Evolutionary conservation across 1,284 basidiomycete species (phyloP).

Genomic region (Cutaneotrichosporon cavernicola): DNA sequence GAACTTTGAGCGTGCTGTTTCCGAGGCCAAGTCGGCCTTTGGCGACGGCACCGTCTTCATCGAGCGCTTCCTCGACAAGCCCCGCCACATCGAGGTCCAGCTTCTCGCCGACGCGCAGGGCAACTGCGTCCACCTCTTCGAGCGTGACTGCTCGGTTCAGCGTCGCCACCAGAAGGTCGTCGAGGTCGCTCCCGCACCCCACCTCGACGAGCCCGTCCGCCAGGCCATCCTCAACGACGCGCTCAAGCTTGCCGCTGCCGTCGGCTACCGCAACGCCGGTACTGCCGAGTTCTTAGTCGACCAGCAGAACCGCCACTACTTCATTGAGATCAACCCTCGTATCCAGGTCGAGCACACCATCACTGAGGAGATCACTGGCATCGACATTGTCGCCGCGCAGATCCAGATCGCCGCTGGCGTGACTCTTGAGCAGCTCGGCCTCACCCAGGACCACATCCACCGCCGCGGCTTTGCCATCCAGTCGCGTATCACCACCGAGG

Average conservation of each 20-base stretch:
- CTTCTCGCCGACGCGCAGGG: conserved; percentile 85
- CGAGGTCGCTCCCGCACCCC: conserved; percentile 94
- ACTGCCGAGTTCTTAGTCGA: conserved; percentile 97
- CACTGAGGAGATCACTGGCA: conserved; percentile 97
- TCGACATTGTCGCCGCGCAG: conserved; percentile 97
- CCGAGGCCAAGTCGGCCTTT: conserved; percentile 93
- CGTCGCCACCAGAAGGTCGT: conserved; percentile 98
- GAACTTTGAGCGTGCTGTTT: conserved; percentile 88
- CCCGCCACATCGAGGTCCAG: conserved; percentile 97
- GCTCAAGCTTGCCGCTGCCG: conserved; percentile 89
- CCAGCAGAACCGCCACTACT: conserved; percentile 92
- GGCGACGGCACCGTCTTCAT: conserved; percentile 99
- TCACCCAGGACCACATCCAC: conserved; percentile 94
- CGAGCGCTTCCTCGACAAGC: conserved; percentile 93
- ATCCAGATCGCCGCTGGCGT: conserved; percentile 98
- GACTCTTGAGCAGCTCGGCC: conserved; percentile 88
- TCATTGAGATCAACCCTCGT: conserved; percentile 98
- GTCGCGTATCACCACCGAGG: conserved; percentile 99
- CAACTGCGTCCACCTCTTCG: conserved; percentile 94
- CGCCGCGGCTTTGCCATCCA: conserved; percentile 98
- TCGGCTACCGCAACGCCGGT: conserved; percentile 93
- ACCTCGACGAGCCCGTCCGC: conserved; percentile 85
- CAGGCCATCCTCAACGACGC: conserved; percentile 85
- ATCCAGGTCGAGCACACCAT: conserved; percentile 99
- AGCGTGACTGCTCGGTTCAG: conserved; percentile 98